Evolutionary conservation across 495 filamentous ascomycete species (phyloP).

Genomic region (Evernia prunastri): DNA sequence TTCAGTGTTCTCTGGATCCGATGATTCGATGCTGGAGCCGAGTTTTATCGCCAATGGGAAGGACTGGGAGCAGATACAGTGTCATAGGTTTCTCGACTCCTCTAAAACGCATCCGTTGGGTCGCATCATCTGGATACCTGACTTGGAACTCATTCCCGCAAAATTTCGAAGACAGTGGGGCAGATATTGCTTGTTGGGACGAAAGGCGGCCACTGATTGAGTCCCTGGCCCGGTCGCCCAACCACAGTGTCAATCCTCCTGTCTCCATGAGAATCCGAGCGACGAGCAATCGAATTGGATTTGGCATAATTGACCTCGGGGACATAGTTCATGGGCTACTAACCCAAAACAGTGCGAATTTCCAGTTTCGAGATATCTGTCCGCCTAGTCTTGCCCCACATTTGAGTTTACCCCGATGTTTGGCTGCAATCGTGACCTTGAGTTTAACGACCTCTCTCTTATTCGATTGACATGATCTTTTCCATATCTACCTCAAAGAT

Average conservation of each 20-base stretch:
- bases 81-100: slow-evolving; percentile 74
- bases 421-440: neutral
- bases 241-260: neutral
- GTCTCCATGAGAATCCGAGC: neutral
- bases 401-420: neutral
- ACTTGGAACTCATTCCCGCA: slow-evolving; percentile 61
- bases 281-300: neutral
- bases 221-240: neutral
- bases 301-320: neutral
- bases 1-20: slow-evolving; percentile 62
- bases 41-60: slow-evolving; percentile 61
- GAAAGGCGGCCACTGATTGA: slow-evolving; percentile 25
- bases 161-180: slow-evolving; percentile 70
- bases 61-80: slow-evolving; percentile 68
- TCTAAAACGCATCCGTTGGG: slow-evolving; percentile 63
- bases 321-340: neutral
- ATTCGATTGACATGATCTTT: neutral
- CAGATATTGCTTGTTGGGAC: slow-evolving; percentile 69
- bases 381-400: slow-evolving; percentile 6
- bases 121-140: slow-evolving; percentile 80
- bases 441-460: neutral
- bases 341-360: slow-evolving; percentile 21
- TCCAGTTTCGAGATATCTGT: slow-evolving; percentile 17
- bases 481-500: neutral
- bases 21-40: slow-evolving; percentile 57